Evolutionary conservation across 768 basidiomycete genomes (phyloP).

Genomic region (Boletus sp.): DNA sequence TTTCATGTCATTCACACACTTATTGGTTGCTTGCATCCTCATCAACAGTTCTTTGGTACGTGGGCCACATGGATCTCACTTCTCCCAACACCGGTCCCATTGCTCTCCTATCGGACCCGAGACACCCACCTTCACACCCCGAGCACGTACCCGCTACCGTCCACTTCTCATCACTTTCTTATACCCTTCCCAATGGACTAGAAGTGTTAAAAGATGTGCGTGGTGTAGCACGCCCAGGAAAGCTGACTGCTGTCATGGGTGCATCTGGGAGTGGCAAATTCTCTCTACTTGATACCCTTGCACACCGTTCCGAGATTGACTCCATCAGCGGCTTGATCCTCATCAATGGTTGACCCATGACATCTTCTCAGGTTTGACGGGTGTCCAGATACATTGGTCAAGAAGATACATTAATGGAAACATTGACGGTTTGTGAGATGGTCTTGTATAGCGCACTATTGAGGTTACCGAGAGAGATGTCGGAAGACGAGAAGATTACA

Average conservation of each 20-base stretch:
- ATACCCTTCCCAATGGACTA: constrained; percentile 59
- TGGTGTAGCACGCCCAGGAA: constrained; percentile 83
- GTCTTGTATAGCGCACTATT: constrained; percentile 91
- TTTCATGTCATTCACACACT: background rate
- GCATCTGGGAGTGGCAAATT: constrained; percentile 97
- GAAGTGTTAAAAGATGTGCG: constrained; percentile 78
- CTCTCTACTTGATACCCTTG: constrained; percentile 94
- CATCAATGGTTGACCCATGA: constrained; percentile 82
- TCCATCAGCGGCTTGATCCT: constrained; percentile 67
- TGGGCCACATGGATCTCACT: constrained; percentile 60
- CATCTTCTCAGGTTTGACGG: constrained; percentile 71
- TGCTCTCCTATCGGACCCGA: constrained; percentile 85
- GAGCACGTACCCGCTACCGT: constrained; percentile 93
- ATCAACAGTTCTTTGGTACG: constrained; percentile 85
- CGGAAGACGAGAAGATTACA: constrained; percentile 90
- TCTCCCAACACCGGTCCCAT: constrained; percentile 55
- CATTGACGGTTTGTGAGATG: constrained; percentile 97
- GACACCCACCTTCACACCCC: constrained; percentile 49
- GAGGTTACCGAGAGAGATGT: constrained; percentile 92
- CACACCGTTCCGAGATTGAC: constrained; percentile 85
- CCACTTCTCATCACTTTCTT: constrained; percentile 86
- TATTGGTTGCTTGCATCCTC: too few species aligned
- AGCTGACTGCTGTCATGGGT: constrained; percentile 95
- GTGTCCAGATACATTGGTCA: constrained; percentile 97
- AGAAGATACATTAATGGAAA: constrained; percentile 96